Conservation (phyloP, 2,329 filamentous ascomycete genomes). For the Claviceps sp. region DNA sequence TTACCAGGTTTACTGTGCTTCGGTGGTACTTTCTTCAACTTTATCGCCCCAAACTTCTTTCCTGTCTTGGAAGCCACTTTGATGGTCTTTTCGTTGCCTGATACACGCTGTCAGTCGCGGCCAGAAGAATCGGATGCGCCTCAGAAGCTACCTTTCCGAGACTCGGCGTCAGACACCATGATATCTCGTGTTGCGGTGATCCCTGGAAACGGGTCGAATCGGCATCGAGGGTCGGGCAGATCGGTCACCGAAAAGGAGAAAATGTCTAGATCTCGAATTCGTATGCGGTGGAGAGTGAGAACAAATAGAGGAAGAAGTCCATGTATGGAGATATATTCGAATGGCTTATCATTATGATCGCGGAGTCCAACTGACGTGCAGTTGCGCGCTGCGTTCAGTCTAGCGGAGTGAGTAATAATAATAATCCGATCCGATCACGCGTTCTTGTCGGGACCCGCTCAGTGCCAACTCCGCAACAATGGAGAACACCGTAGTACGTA, state of each 20-base stretch:
- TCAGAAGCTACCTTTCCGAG: conserved; percentile 16
- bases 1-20: conserved; percentile 56
- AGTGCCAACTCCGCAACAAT: neutral
- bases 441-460: neutral
- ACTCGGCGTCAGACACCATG: conserved; percentile 11
- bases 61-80: conserved; percentile 48
- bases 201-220: neutral
- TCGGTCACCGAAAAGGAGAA: neutral
- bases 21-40: conserved; percentile 48
- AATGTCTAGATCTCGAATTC: neutral
- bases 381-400: neutral
- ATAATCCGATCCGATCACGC: neutral
- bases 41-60: conserved; percentile 37
- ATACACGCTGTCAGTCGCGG: neutral
- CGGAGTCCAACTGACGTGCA: neutral
- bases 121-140: neutral
- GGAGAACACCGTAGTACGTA: too few relatives aligned
- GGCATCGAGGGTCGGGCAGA: neutral
- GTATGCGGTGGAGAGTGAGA: neutral
- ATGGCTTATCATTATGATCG: neutral
- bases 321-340: neutral
- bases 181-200: neutral
- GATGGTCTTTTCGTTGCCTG: conserved; percentile 36
- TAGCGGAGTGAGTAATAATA: neutral
- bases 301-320: neutral